A percentile compares a stretch with the other conserved stretches of the same genome.
phyloP scores from a whole-genome alignment of 495 filamentous ascomycete species.

The Podospora didyma region DNA sequence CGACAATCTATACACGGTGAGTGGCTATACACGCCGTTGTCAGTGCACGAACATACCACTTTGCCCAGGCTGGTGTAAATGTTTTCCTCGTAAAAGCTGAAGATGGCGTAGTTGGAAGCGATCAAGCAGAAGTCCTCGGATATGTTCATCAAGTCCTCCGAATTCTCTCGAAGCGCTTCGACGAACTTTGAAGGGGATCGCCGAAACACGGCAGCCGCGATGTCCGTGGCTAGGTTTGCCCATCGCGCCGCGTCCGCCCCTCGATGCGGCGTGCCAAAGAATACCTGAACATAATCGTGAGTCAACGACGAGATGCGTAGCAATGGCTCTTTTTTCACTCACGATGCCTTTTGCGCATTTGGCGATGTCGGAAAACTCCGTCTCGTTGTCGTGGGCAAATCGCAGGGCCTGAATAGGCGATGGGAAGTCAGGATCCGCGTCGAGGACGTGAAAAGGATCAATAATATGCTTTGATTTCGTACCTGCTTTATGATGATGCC shows the following conservation, averaged over 20 bases:
- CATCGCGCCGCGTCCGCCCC: slow-evolving; percentile 16
- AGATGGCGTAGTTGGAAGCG: slow-evolving; percentile 7
- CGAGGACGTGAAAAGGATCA: neutral
- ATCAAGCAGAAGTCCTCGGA: slow-evolving; percentile 13
- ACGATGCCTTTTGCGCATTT: slow-evolving; percentile 8
- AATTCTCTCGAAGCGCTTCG: slow-evolving; percentile 1
- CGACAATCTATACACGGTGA: no score
- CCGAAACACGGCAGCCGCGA: slow-evolving; percentile 1
- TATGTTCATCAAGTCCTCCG: slow-evolving; percentile 4
- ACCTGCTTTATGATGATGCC: slow-evolving; percentile 38
- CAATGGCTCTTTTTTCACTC: neutral
- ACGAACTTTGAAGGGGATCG: neutral
- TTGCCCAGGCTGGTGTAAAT: neutral
- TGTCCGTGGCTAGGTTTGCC: slow-evolving; percentile 3
- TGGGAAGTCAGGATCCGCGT: no score
- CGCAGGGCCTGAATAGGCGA: slow-evolving; percentile 13
- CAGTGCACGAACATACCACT: slow-evolving; percentile 9
- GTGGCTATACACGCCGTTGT: no score
- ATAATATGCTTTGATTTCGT: neutral
- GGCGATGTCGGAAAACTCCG: slow-evolving; percentile 1
- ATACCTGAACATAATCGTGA: neutral
- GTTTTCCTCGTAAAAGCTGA: slow-evolving; percentile 12
- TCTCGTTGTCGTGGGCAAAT: slow-evolving; percentile 1
- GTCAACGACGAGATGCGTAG: neutral
- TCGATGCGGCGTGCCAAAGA: slow-evolving; percentile 25